Conservation (phyloP, 495 filamentous ascomycete species). For the Astrocystis sublimbata region DNA sequence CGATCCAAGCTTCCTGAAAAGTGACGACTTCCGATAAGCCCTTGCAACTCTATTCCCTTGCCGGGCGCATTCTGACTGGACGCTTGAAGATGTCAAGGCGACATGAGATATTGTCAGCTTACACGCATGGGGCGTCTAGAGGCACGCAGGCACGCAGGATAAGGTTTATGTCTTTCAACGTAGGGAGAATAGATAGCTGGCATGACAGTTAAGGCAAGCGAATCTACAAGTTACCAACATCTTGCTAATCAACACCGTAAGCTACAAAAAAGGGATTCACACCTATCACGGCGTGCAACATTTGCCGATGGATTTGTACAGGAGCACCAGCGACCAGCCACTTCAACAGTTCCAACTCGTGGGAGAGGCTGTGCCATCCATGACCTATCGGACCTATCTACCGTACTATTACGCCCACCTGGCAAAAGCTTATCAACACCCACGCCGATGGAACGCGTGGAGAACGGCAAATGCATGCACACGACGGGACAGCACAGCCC, state of each 20-base stretch:
- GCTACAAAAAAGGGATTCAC: neutral
- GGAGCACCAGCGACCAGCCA: neutral
- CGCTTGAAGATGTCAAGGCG: neutral
- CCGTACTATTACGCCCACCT: too few relatives aligned
- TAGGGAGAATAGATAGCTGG: too few relatives aligned
- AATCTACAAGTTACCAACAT: too few relatives aligned
- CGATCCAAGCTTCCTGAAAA: neutral
- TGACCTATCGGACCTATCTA: neutral
- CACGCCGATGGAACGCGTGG: slow-evolving; percentile 7
- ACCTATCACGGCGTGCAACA: neutral
- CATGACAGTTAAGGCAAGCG: too few relatives aligned
- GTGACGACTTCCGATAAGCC: neutral
- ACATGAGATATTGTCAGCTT: neutral
- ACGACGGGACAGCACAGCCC: neutral
- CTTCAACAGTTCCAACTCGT: neutral
- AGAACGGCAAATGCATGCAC: slow-evolving; percentile 7
- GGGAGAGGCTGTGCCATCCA: neutral
- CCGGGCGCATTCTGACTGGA: neutral
- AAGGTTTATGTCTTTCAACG: too few relatives aligned
- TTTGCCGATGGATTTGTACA: neutral
- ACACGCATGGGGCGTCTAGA: neutral
- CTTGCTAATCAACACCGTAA: too few relatives aligned
- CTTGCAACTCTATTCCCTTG: neutral
- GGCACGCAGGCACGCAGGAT: neutral
- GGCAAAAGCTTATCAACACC: neutral